Evolutionary conservation across 2,329 filamentous ascomycete species (phyloP), one percentile per base, ranked within the genome.

Genomic region (Parascedosporium putredinis): DNA sequence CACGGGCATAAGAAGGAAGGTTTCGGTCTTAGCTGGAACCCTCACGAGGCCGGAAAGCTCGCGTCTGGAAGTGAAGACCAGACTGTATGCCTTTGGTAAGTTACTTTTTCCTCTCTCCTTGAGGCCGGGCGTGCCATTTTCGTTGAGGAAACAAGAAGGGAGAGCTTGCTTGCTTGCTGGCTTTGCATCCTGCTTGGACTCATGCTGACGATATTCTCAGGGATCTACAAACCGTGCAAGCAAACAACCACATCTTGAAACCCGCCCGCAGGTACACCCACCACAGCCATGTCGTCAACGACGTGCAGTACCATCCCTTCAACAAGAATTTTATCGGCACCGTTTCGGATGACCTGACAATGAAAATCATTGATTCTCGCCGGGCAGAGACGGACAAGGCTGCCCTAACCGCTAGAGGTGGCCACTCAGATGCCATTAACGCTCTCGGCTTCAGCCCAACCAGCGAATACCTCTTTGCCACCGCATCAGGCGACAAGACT

Each of bases 401-500:
- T 1, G 81, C 86, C 4, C 76, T 86, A 46, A 76, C 83, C 34
- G 84, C 81, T 16, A 73, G 78, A 55, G 74, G 80, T 45, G 90
- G 90, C 8, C 94, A 98, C 62, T 78, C 78, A 7, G 93, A 97
- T 65, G 91, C 91, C 16, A 90, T 98, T 66, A 98, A 98, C 64
- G 86, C 88, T n/a, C 73, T 98, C 23, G 84, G 93, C 0, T 98
- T 96, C 71, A 95, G 96, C 62, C 90, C 90, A 0, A 84, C 83
- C 27, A 86, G 84, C n/a, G 91, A 98, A 62, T 87, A 86, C 31
- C 76, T 95, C 33, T 75, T 98, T 34, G 93, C 90, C 8, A 97
- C 93, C 0, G 93, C 88, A 2, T 97, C 91, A 24, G 89, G 88
- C 1, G 93, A 98, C 65, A 95, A 95, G 71, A 93, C 89, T 0